Conservation (phyloP, 1,139 yeast genomes). For the Saccharomyces hybrid region DNA sequence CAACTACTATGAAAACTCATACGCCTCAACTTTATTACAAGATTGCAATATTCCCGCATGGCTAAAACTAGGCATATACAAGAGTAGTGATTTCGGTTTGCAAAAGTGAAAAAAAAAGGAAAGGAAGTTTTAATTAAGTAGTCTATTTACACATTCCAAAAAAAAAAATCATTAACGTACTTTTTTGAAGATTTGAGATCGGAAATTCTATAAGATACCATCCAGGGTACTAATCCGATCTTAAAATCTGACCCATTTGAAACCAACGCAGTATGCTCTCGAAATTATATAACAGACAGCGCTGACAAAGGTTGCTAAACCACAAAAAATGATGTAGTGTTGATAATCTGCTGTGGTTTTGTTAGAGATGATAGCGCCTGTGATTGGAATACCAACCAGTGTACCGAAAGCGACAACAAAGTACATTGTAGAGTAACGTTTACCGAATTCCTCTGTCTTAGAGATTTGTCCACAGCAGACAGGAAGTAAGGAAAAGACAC, state of each 20-base stretch:
- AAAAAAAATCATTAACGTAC: background rate
- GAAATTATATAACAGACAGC: conserved; percentile 19
- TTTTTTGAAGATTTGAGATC: background rate
- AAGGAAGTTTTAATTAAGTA: background rate
- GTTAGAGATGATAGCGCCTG: conserved; percentile 42
- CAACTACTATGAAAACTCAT: conserved; percentile 28
- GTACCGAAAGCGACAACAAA: conserved; percentile 55
- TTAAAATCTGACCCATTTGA: conserved; percentile 16
- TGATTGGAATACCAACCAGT: conserved; percentile 46
- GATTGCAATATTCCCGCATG: conserved; percentile 26
- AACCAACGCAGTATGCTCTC: conserved; percentile 21
- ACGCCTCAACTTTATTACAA: conserved; percentile 23
- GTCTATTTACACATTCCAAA: background rate
- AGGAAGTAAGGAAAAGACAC: conserved; percentile 43
- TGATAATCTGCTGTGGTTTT: conserved; percentile 16
- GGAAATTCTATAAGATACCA: background rate
- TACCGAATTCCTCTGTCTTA: conserved; percentile 56
- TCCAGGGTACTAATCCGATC: background rate
- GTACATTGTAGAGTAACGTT: conserved; percentile 62
- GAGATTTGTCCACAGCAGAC: conserved; percentile 56
- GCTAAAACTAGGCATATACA: conserved; percentile 18
- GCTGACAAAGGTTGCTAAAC: conserved; percentile 15
- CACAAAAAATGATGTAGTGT: conserved; percentile 23
- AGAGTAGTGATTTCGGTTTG: conserved; percentile 1
- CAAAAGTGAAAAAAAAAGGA: background rate